These are phyloP conservation scores for Moelleriella libera DNA, from an alignment of 2,329 filamentous ascomycete species.

Conservation along the genomic window DNA sequence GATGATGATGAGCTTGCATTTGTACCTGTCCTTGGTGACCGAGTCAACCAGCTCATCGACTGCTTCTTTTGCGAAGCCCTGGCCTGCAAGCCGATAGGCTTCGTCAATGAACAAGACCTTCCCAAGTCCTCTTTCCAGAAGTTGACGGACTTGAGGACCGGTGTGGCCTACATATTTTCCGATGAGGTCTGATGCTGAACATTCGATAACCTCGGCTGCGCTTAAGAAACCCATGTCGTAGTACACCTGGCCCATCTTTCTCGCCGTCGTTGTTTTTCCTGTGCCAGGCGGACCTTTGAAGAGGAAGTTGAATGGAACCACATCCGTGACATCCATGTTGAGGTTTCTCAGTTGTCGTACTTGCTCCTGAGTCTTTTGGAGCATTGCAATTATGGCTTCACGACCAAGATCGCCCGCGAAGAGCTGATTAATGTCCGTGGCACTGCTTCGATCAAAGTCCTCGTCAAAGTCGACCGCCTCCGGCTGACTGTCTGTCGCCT, in stretches of 20 bases:
- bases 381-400: conserved; percentile 34
- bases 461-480: conserved; percentile 65
- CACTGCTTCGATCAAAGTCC: conserved; percentile 33
- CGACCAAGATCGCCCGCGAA: conserved; percentile 47
- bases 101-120: conserved; percentile 60
- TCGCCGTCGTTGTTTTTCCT: conserved; percentile 58
- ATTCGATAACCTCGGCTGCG: conserved; percentile 45
- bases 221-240: conserved; percentile 61
- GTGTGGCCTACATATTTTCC: conserved; percentile 58
- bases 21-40: conserved; percentile 40
- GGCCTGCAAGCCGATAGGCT: conserved; percentile 48
- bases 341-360: conserved; percentile 14
- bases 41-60: conserved; percentile 38
- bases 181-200: conserved; percentile 54
- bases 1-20: conserved; percentile 48
- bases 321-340: conserved; percentile 12
- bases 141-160: conserved; percentile 44
- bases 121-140: conserved; percentile 48
- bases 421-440: conserved; percentile 31
- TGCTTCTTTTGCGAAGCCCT: conserved; percentile 41
- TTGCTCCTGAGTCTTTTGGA: conserved; percentile 40
- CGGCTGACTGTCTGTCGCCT: conserved; percentile 42
- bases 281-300: conserved; percentile 55
- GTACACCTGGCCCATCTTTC: conserved; percentile 62
- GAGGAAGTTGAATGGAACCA: conserved; percentile 53